phyloP scores from a whole-genome alignment of 2,329 filamentous ascomycete species.

The Pseudocercospora musae region DNA sequence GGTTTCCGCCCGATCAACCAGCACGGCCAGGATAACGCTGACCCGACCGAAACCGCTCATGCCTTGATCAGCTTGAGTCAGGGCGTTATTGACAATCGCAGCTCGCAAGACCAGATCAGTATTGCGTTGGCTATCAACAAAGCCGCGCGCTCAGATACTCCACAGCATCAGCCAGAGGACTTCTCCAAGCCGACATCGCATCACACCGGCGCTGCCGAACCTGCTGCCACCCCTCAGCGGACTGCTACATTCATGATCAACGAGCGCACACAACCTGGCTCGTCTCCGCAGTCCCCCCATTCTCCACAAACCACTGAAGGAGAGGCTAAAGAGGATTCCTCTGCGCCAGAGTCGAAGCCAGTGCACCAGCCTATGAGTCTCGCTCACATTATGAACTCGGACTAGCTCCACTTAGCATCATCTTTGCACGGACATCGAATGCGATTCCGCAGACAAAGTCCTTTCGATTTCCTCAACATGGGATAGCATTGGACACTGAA shows the following conservation, averaged over 20 bases:
- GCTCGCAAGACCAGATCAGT: neutral
- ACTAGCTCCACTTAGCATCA: neutral
- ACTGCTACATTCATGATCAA: neutral
- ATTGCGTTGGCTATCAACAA: neutral
- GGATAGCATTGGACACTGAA: neutral
- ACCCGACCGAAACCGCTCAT: neutral
- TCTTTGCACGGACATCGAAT: neutral
- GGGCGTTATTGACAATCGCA: neutral
- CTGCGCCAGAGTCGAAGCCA: neutral
- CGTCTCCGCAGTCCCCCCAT: neutral
- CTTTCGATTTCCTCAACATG: neutral
- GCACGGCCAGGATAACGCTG: neutral
- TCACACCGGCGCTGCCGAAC: neutral
- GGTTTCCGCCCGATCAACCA: neutral
- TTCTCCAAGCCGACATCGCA: neutral
- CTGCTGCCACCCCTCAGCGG: neutral
- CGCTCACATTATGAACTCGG: neutral
- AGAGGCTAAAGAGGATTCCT: neutral
- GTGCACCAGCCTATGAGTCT: neutral
- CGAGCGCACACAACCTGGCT: neutral
- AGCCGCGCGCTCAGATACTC: neutral
- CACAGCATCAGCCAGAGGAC: neutral
- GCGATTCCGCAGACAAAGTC: neutral
- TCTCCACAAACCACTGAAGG: neutral
- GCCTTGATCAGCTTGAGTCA: neutral